Conservation (phyloP, 2,329 filamentous ascomycete species). For the Zymoseptoria crescenta region DNA sequence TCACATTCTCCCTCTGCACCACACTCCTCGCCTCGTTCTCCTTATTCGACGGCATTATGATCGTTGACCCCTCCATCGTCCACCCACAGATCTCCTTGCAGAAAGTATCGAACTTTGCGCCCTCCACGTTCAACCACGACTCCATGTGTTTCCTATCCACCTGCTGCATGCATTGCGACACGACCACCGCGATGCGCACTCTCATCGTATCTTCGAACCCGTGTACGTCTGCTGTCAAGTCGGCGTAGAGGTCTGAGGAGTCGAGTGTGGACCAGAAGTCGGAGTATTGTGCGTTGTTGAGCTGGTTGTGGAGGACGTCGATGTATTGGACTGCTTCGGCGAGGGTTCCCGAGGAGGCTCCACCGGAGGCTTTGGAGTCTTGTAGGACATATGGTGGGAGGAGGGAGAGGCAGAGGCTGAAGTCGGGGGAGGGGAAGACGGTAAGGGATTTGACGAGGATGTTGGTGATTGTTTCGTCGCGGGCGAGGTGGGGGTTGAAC, state of each 20-base stretch:
- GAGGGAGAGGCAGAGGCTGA: constrained; percentile 87
- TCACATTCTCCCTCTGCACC: constrained; percentile 91
- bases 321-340: constrained; percentile 89
- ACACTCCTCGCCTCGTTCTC: constrained; percentile 97
- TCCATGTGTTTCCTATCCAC: constrained; percentile 47
- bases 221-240: constrained; percentile 85
- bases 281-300: constrained; percentile 83
- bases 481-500: constrained; percentile 96
- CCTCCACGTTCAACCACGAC: constrained; percentile 43
- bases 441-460: constrained; percentile 97
- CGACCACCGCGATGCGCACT: constrained; percentile 77
- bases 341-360: constrained; percentile 54
- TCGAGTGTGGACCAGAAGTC: constrained; percentile 91
- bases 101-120: constrained; percentile 42
- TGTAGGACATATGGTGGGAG: constrained; percentile 76
- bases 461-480: constrained; percentile 97
- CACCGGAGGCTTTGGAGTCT: constrained; percentile 39
- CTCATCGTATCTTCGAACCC: constrained; percentile 94
- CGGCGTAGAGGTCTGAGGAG: constrained; percentile 89
- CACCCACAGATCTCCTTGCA: constrained; percentile 61
- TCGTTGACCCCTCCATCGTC: constrained; percentile 59
- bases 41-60: constrained; percentile 82
- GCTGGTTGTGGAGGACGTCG: constrained; percentile 71
- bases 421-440: constrained; percentile 93
- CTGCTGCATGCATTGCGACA: constrained; percentile 78